These are phyloP conservation scores for Prunus davidiana DNA, from an alignment of 306 rosid genomes.

Conservation along the genomic window DNA sequence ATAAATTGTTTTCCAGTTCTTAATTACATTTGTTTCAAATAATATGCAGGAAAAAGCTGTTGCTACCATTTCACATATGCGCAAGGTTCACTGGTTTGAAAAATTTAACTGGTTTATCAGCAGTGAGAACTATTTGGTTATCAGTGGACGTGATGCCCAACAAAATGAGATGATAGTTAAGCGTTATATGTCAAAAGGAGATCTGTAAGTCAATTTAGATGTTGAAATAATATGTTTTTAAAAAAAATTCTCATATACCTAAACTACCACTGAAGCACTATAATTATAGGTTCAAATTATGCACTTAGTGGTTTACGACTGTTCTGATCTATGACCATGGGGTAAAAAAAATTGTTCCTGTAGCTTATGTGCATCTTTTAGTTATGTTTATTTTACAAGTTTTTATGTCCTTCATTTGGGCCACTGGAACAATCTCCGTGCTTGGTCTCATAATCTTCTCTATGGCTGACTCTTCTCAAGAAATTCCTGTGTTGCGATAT, in stretches of 20 bases:
- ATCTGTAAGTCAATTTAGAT: constrained; percentile 69
- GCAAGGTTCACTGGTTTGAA: constrained; percentile 99
- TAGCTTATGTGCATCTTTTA: neutral
- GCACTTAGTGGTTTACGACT: neutral
- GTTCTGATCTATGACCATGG: neutral
- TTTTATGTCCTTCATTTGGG: neutral
- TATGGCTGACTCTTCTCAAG: constrained; percentile 2
- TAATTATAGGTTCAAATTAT: neutral
- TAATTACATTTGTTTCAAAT: constrained; percentile 9
- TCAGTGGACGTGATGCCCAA: constrained; percentile 99
- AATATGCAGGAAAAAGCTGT: constrained; percentile 83
- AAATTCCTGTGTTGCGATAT: neutral
- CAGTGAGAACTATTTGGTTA: constrained; percentile 96
- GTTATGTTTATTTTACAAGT: neutral
- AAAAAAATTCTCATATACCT: neutral
- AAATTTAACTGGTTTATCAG: constrained; percentile 96
- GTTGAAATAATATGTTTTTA: neutral
- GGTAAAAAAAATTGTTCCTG: neutral
- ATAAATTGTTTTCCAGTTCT: neutral
- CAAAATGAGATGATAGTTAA: constrained; percentile 99
- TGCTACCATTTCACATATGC: constrained; percentile 90
- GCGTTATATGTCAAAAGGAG: constrained; percentile 98
- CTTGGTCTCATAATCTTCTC: neutral
- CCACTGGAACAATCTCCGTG: neutral
- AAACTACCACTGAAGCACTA: neutral